Base-by-base conservation (phyloP, 2,329 filamentous ascomycete species). In the Monilinia aucupariae region DNA sequence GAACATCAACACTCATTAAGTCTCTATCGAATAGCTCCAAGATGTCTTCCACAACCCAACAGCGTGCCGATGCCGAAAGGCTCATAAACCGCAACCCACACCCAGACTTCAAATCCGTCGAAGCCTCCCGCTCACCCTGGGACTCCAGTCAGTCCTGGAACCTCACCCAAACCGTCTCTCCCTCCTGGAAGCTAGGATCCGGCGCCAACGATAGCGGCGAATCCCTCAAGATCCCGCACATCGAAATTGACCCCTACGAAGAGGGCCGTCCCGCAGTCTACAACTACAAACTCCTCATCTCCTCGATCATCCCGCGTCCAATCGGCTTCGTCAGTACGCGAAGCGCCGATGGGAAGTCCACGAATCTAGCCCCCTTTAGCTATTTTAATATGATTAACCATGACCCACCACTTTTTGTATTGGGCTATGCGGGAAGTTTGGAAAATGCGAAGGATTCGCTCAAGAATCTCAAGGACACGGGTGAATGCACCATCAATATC, bases 271-370 rank as follows among this genome's bases (percentile, higher is more conserved):
- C 85, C 0, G 77, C 84, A 0, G 77, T 79, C 1, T 85, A 83
- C 77, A 97, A 97, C 81, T 97, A 97, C 83, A 96, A 96, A 77
- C 83, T 97, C 17, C 80, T 97, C 65, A 96, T 97, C 75, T 90
- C 86, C 22, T 86, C 85, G 67, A 85, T 97, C 68, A 82, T 92
- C 20, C 93, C 93, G 0, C 85, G 93, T 15, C 93, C 93, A 15
- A 88, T 97, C 72, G 85, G 82, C 59, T 83, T 87, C 74, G 72
- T 87, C 39, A 84, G 81, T 64, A 84, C 85, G 12, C 73, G 76
- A 60, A 78, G 79, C 27, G 69, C 75, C 4, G 88, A 92, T 71
- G 90, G 89, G 27, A 75, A 71, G 41, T 79, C 77, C 34, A 85
- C 84, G 20, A 97, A 97, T 76, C 81, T 97, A 2, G 91, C 92